Evolutionary conservation across 2,329 filamentous ascomycete species (phyloP).

Genomic region (Myriosclerotinia curreyana): DNA sequence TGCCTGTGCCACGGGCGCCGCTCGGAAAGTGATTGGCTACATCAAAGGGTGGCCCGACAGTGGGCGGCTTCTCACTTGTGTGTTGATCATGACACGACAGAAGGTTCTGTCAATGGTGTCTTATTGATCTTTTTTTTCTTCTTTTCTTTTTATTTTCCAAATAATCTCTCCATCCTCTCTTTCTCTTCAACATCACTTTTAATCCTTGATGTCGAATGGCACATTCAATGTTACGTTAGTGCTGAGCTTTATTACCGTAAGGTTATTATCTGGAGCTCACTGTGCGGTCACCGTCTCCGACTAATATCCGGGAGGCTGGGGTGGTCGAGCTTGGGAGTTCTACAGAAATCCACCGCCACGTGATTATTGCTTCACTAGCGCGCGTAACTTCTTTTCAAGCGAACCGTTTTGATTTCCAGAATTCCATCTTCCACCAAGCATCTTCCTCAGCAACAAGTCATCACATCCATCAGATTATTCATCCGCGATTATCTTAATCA

Average conservation of each 20-base stretch:
- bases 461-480: constrained; percentile 27
- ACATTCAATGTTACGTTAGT: constrained; percentile 7
- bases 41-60: constrained; percentile 18
- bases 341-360: constrained; percentile 23
- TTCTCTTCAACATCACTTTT: constrained; percentile 9
- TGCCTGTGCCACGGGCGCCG: constrained; percentile 32
- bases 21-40: constrained; percentile 27
- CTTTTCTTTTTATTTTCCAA: constrained; percentile 1
- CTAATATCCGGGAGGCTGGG: constrained; percentile 22
- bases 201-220: constrained; percentile 10
- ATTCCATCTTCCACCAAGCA: constrained; percentile 23
- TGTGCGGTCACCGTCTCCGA: constrained; percentile 16
- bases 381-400: constrained; percentile 25
- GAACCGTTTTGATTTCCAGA: constrained; percentile 26
- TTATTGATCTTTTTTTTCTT: constrained; percentile 21
- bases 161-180: constrained; percentile 4
- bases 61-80: constrained; percentile 24
- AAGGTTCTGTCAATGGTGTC: constrained; percentile 25
- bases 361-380: constrained; percentile 21
- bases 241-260: constrained; percentile 7
- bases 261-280: constrained; percentile 17
- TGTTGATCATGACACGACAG: constrained; percentile 32
- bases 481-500: constrained; percentile 24
- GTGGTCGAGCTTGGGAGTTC: constrained; percentile 21
- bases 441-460: constrained; percentile 27